A percentile compares a stretch with the other conserved stretches of the same genome.
Evolutionary conservation across 2,329 filamentous ascomycete genomes (phyloP).

Genomic region (Pestalotiopsis sp.): DNA sequence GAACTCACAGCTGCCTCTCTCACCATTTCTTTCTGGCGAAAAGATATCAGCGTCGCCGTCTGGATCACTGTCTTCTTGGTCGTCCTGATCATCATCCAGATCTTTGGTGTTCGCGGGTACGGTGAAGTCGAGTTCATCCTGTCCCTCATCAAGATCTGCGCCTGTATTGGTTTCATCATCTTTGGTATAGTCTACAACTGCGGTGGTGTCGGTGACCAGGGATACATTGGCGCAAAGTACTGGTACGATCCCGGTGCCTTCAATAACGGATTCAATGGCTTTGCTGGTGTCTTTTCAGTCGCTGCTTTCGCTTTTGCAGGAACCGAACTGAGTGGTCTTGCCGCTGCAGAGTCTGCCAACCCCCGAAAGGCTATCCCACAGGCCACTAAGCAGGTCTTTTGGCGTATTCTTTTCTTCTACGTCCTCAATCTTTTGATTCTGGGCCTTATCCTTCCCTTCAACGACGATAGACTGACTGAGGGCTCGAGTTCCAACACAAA

Average conservation of each 20-base stretch:
- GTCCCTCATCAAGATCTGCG: constrained; percentile 58
- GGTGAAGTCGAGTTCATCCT: constrained; percentile 63
- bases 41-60: constrained; percentile 51
- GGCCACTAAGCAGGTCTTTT: constrained; percentile 57
- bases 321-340: constrained; percentile 55
- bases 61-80: constrained; percentile 61
- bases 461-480: constrained; percentile 42
- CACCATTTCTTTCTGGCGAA: constrained; percentile 57
- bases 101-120: constrained; percentile 61
- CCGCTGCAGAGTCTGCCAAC: constrained; percentile 53
- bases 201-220: constrained; percentile 57
- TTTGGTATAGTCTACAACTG: constrained; percentile 62
- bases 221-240: constrained; percentile 63
- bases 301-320: constrained; percentile 55
- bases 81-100: constrained; percentile 50
- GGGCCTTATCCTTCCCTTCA: constrained; percentile 49
- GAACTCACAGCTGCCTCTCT: constrained; percentile 57
- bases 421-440: constrained; percentile 54
- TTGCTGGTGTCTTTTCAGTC: constrained; percentile 53
- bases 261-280: constrained; percentile 52
- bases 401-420: constrained; percentile 57
- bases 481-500: constrained; percentile 43
- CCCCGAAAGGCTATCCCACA: constrained; percentile 50
- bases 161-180: constrained; percentile 66
- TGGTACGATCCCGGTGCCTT: constrained; percentile 62